phyloP scores from a whole-genome alignment of 148 eudicot genomes.

The Amaranthus hypochondriacus region DNA sequence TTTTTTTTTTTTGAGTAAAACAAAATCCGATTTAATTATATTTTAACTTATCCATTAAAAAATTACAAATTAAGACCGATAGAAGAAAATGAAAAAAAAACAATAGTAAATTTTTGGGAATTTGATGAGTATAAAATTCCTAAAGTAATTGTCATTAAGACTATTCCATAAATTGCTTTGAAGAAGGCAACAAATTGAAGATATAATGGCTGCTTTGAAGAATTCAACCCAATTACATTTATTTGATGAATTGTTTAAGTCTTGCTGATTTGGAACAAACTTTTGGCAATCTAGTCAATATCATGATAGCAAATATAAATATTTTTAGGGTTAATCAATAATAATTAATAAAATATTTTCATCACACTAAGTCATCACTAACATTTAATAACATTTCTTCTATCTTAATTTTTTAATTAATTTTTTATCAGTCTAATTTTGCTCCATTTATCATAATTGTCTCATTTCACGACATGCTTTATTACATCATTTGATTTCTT shows the following conservation, averaged over 20 bases:
- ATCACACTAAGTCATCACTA: background rate
- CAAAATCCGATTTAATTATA: too few relatives aligned
- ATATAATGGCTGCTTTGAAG: background rate
- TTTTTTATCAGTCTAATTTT: too few relatives aligned
- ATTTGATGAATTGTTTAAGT: background rate
- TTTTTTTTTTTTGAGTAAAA: too few relatives aligned
- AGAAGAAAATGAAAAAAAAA: too few relatives aligned
- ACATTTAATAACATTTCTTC: too few relatives aligned
- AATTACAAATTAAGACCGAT: too few relatives aligned
- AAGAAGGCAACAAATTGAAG: background rate
- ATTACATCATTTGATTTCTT: too few relatives aligned
- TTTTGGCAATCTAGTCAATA: conserved; percentile 1
- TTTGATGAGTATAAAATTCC: background rate
- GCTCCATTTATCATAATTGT: too few relatives aligned
- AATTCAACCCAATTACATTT: background rate
- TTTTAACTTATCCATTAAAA: too few relatives aligned
- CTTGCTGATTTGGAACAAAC: background rate
- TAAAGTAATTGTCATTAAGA: background rate
- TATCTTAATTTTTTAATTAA: too few relatives aligned
- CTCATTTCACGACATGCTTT: too few relatives aligned
- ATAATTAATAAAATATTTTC: background rate
- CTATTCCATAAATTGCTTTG: background rate
- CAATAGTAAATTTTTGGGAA: background rate
- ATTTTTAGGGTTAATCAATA: background rate
- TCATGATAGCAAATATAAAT: background rate